Conservation (phyloP, 148 eudicot genomes). For the Chenopodium formosanum region DNA sequence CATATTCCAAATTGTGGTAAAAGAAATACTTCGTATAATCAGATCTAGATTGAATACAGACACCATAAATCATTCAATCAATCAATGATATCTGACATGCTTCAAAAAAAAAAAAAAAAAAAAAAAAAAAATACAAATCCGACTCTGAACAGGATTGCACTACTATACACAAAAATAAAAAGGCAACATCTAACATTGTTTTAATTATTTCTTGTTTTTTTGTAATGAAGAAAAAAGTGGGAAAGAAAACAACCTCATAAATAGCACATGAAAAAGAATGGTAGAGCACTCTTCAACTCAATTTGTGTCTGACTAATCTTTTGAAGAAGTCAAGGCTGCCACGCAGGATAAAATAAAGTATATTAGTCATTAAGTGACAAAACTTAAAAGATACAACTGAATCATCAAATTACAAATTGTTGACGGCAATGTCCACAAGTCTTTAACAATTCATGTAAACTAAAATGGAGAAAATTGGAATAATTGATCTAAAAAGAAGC, state of each 20-base stretch:
- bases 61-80: constrained; percentile 1
- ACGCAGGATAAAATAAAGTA: constrained; percentile 22
- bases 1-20: constrained; percentile 8
- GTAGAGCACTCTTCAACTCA: constrained; percentile 36
- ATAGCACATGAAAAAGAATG: constrained; percentile 22
- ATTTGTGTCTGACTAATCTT: constrained; percentile 76
- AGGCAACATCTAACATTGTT: constrained; percentile 4
- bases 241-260: constrained; percentile 18
- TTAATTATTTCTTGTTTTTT: not conserved
- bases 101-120: not conserved
- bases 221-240: not conserved
- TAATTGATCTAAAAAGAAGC: not conserved
- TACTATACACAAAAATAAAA: not conserved
- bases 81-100: not conserved
- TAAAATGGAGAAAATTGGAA: not conserved
- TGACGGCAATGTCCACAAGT: not conserved
- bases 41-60: not conserved
- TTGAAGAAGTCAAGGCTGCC: constrained; percentile 93
- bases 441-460: not conserved
- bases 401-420: not conserved
- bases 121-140: not conserved
- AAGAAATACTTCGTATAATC: not conserved
- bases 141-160: constrained; percentile 2
- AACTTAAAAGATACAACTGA: not conserved
- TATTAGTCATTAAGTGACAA: constrained; percentile 11